Evolutionary conservation across 2,329 filamentous ascomycete genomes (phyloP).

Genomic region (Ceratocystiopsis brevicomis): DNA sequence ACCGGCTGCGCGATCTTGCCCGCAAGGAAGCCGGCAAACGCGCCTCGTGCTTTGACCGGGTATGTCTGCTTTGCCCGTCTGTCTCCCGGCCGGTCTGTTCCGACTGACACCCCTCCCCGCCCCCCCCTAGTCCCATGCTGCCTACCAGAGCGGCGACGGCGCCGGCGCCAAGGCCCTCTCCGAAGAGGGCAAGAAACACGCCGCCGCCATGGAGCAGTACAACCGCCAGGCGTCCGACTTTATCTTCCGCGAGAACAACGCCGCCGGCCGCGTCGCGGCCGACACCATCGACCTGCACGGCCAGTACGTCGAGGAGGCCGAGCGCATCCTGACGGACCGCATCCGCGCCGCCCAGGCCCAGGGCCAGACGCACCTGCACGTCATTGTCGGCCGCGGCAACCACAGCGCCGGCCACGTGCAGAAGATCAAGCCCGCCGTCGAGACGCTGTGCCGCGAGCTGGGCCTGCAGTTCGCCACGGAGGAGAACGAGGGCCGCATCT

Average conservation of each 20-base stretch:
- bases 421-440: slow-evolving; percentile 89
- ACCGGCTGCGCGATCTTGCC: slow-evolving; percentile 69
- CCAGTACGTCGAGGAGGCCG: slow-evolving; percentile 85
- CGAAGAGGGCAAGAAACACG: slow-evolving; percentile 71
- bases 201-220: slow-evolving; percentile 66
- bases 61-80: no score
- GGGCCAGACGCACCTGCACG: slow-evolving; percentile 70
- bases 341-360: slow-evolving; percentile 58
- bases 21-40: slow-evolving; percentile 65
- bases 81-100: no score
- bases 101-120: no score
- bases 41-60: slow-evolving; percentile 54
- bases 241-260: slow-evolving; percentile 93
- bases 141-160: slow-evolving; percentile 70
- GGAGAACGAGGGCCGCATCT: slow-evolving; percentile 76
- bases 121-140: slow-evolving; percentile 44
- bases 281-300: slow-evolving; percentile 93
- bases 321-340: slow-evolving; percentile 70
- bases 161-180: slow-evolving; percentile 66
- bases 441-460: slow-evolving; percentile 66
- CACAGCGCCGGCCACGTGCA: slow-evolving; percentile 68
- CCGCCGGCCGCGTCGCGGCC: slow-evolving; percentile 47
- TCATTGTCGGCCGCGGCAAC: slow-evolving; percentile 91
- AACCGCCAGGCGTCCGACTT: slow-evolving; percentile 83
- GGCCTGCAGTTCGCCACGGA: slow-evolving; percentile 72